Base-by-base conservation (phyloP, 441 rosid genomes). In the Capsella rubella region DNA sequence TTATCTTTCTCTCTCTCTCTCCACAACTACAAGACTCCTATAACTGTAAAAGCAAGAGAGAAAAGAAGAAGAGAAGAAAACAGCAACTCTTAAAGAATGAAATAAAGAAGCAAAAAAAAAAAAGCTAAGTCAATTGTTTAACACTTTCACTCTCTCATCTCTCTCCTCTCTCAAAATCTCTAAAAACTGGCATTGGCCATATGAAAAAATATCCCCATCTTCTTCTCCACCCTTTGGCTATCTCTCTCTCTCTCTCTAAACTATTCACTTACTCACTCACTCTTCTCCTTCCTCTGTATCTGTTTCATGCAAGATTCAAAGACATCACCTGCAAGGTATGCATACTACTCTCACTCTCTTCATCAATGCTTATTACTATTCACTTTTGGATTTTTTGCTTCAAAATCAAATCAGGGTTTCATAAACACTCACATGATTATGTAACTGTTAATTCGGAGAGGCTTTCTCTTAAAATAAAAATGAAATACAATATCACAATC, bases 241-340 rank as follows among this genome's bases (percentile, higher is more conserved):
- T 66, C 64, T 69, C 37, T 81, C 80, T 66, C 64, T 69, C 35
- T 79, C 79, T 56, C 79, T 81, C 71, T 42, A 8, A 49, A 35
- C 42, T 37, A 21, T 59, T 37, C 79, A 64, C 15, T 15, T 78
- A 35, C 39, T 37, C 40, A 64, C 15, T 63, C 5, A 34, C 28
- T 66, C 80, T 56, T 53, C 16, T 77, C 37, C 69, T 58, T 62
- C 65, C 63, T 77, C 58, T 66, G 81, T 83, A 87, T 88, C 91
- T 66, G 81, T 83, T 89, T 88, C 91, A 89, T 89, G 97, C 97
- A 89, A 87, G 93, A 90, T 84, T 85, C 90, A 83, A 89, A 90
- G 73, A 78, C 73, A 81, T 80, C 89, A 46, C 68, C 70, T 69
- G 53, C 89, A 82, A 89, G 95, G 98, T 89, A 89, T 58, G 80